Conservation (phyloP, 2,329 filamentous ascomycete species). For the Cordyceps pruinosa region DNA sequence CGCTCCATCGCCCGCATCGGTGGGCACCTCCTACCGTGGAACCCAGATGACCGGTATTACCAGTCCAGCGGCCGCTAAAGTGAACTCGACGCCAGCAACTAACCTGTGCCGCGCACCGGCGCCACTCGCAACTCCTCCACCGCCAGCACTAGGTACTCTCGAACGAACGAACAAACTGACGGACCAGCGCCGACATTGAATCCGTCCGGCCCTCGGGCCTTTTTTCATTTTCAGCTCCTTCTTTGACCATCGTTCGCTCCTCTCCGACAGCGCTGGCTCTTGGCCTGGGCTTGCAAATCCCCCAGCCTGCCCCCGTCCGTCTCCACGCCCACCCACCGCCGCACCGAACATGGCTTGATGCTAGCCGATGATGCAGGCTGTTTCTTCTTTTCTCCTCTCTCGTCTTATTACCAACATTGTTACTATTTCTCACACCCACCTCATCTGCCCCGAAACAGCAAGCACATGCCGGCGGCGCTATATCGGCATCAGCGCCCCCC, state of each 20-base stretch:
- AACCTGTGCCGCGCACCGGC: too few relatives aligned
- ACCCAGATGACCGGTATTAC: too few relatives aligned
- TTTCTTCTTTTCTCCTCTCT: background rate
- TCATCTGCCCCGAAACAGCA: background rate
- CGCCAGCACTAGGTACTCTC: too few relatives aligned
- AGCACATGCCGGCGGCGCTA: background rate
- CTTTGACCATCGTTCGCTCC: too few relatives aligned
- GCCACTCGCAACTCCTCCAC: too few relatives aligned
- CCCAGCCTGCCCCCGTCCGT: background rate
- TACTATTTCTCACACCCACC: background rate
- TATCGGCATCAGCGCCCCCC: constrained; percentile 1
- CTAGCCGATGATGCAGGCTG: background rate
- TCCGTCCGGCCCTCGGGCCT: too few relatives aligned
- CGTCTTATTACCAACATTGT: background rate
- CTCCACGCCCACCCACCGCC: background rate
- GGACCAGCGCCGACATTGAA: too few relatives aligned
- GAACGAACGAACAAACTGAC: too few relatives aligned
- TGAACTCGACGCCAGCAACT: too few relatives aligned
- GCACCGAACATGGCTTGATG: background rate
- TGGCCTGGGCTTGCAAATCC: background rate
- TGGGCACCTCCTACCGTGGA: too few relatives aligned
- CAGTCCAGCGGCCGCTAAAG: too few relatives aligned
- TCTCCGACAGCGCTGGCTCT: background rate
- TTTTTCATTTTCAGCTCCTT: too few relatives aligned
- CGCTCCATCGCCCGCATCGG: background rate